phyloP scores from a whole-genome alignment of 2,329 filamentous ascomycete genomes.

The Fusarium marasasianum region DNA sequence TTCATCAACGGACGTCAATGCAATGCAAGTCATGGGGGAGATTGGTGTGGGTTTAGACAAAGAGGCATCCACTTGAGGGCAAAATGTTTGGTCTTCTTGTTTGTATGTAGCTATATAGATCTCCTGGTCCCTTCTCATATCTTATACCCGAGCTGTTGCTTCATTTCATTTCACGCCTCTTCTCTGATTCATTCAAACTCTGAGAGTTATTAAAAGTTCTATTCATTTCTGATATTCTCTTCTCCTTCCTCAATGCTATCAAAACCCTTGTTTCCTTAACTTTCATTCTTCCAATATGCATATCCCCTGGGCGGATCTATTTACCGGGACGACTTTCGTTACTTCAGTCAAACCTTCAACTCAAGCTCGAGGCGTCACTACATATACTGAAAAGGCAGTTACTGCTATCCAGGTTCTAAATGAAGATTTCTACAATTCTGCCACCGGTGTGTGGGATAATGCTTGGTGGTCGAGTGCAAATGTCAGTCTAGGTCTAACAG shows the following conservation, averaged over 20 bases:
- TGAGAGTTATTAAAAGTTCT: slow-evolving; percentile 18
- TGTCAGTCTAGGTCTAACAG: slow-evolving; percentile 32
- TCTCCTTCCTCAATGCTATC: slow-evolving; percentile 1
- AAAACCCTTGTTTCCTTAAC: slow-evolving; percentile 1
- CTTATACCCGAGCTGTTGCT: slow-evolving; percentile 9
- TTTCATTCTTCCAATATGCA: slow-evolving; percentile 33
- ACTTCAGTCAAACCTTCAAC: slow-evolving; percentile 20
- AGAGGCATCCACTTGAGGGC: slow-evolving; percentile 24
- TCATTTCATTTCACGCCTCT: background rate
- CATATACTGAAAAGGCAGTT: slow-evolving; percentile 48
- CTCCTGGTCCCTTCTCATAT: slow-evolving; percentile 7
- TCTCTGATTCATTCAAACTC: slow-evolving; percentile 26
- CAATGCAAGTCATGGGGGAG: slow-evolving; percentile 26
- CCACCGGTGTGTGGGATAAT: slow-evolving; percentile 70
- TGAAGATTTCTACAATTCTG: slow-evolving; percentile 65
- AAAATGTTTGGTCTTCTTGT: slow-evolving; percentile 17
- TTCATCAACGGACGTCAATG: slow-evolving; percentile 23
- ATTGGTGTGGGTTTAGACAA: slow-evolving; percentile 34
- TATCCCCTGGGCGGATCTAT: slow-evolving; percentile 37
- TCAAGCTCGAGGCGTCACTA: slow-evolving; percentile 27
- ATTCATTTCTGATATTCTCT: background rate
- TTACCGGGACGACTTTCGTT: slow-evolving; percentile 32
- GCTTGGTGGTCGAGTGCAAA: slow-evolving; percentile 81
- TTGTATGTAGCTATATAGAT: slow-evolving; percentile 32
- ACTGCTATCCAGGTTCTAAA: slow-evolving; percentile 59